A percentile compares a stretch with the other conserved stretches of the same genome.
These are phyloP conservation scores for Lathyrus aphaca DNA, from an alignment of 306 rosid species.

Conservation along the genomic window DNA sequence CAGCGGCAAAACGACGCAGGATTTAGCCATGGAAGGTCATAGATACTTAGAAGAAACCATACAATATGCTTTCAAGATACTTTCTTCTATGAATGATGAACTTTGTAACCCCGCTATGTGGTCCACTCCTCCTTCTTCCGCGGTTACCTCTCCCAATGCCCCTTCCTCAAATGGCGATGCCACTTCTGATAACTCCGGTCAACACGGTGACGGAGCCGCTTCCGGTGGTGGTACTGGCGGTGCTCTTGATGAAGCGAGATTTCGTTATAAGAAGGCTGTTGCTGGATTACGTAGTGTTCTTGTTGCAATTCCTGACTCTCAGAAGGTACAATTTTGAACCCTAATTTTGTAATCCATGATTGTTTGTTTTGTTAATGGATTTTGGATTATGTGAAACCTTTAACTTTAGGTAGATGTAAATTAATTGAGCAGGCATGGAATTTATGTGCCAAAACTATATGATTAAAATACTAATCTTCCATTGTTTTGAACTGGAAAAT, in stretches of 20 bases:
- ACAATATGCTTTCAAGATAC: conserved; percentile 83
- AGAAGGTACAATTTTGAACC: conserved; percentile 53
- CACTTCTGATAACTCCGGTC: conserved; percentile 55
- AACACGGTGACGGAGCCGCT: conserved; percentile 49
- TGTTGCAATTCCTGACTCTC: conserved; percentile 73
- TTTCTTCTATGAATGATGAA: conserved; percentile 94
- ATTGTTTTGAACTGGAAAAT: neutral
- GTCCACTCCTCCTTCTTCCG: conserved; percentile 59
- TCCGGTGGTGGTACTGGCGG: conserved; percentile 60
- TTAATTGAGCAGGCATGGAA: neutral
- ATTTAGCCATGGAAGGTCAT: conserved; percentile 84
- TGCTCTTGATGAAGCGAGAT: conserved; percentile 85
- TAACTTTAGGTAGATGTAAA: neutral
- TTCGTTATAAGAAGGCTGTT: conserved; percentile 76
- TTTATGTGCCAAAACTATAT: too few species aligned
- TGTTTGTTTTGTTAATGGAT: neutral
- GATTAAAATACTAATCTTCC: too few species aligned
- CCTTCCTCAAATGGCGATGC: conserved; percentile 65
- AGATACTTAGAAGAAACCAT: conserved; percentile 84
- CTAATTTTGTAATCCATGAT: conserved; percentile 2
- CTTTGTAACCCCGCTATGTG: conserved; percentile 88
- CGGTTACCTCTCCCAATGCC: conserved; percentile 38
- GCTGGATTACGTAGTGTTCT: conserved; percentile 71
- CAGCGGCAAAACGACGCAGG: conserved; percentile 59
- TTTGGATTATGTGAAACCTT: neutral